Evolutionary conservation across 768 basidiomycete species (phyloP).

Genomic region (Crepidotus variabilis): DNA sequence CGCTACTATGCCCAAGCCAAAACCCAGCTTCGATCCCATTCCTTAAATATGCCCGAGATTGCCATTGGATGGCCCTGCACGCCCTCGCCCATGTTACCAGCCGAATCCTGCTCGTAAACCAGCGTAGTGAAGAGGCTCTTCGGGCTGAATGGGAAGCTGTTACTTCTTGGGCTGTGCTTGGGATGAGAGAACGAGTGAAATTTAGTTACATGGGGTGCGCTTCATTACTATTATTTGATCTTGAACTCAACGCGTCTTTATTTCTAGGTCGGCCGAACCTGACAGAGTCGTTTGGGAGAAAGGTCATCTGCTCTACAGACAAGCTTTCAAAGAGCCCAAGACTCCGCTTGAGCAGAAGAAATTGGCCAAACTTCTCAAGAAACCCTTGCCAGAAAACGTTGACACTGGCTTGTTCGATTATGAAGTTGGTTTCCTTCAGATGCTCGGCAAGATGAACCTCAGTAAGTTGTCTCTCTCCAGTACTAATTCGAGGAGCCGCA

Average conservation of each 20-base stretch:
- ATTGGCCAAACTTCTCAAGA: slow-evolving; percentile 51
- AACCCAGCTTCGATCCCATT: slow-evolving; percentile 68
- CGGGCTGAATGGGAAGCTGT: slow-evolving; percentile 53
- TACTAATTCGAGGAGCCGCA: no score
- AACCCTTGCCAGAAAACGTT: slow-evolving; percentile 44
- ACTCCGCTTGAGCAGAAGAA: slow-evolving; percentile 49
- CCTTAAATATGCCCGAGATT: slow-evolving; percentile 53
- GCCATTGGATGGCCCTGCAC: slow-evolving; percentile 73
- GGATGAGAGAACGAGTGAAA: slow-evolving; percentile 66
- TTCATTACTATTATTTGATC: slow-evolving; percentile 1
- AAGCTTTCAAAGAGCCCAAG: slow-evolving; percentile 61
- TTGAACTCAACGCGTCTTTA: slow-evolving; percentile 1
- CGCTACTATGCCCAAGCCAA: slow-evolving; percentile 68
- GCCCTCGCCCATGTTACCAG: slow-evolving; percentile 68
- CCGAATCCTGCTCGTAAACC: slow-evolving; percentile 53
- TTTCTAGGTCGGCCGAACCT: slow-evolving; percentile 39
- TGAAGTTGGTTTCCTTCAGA: slow-evolving; percentile 61
- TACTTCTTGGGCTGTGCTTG: slow-evolving; percentile 64
- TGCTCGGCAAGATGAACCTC: slow-evolving; percentile 75
- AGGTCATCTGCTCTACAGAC: slow-evolving; percentile 52
- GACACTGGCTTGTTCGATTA: slow-evolving; percentile 66
- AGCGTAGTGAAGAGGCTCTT: slow-evolving; percentile 41
- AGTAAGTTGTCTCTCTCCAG: slow-evolving; percentile 48
- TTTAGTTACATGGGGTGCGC: slow-evolving; percentile 35
- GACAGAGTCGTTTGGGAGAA: slow-evolving; percentile 66